Base-by-base conservation (phyloP, 2,329 filamentous ascomycete genomes). In the Colletotrichum nymphaeae region DNA sequence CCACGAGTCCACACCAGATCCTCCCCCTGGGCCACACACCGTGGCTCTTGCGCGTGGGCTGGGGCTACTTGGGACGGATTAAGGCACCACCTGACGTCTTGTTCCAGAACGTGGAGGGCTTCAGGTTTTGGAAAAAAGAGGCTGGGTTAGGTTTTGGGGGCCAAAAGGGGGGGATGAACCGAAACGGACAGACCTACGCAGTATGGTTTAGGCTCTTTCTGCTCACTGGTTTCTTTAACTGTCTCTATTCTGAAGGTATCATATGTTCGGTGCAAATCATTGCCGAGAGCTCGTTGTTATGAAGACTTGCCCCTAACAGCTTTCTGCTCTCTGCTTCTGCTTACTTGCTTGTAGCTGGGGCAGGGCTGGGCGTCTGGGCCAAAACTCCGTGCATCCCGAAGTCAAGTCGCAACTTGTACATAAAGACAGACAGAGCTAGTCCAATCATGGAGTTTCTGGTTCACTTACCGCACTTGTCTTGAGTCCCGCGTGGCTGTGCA, bases 31-130 rank as follows among this genome's bases (percentile, higher is more conserved):
- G 59, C 58, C 53, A 65, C 37, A 42, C 3, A 3, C n/a, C 42
- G 60, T 35, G 60, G 60, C 60, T 28, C 32, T 53, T 60, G 30
- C 30, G 52, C 55, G 66, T 69, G 55, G 55, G 42, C 42, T 46
- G 7, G 35, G 37, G 42, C 22, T 57, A 69, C 67, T 65, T 70
- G 60, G 67, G 67, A 70, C 46, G 67, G 60, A 65, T 56, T 26
- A 72, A 64, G 42, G 58, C 57, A 65, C 42, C 46, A 65, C 67
- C 55, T 73, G 60, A 65, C 60, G 67, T 26, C 55, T 49, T 65
- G 32, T 65, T 65, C 55, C 55, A 62, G 59, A 53, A 32, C 58
- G 16, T 63, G 62, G 49, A 69, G 14, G 66, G 69, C 32, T 69
- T 30, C 60, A 35, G 30, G 53, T 53, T 24, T 52, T 58, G 37